Evolutionary conservation across 2,329 filamentous ascomycete species (phyloP), one percentile per base, ranked within the genome.

Genomic region (Hortaea werneckii): DNA sequence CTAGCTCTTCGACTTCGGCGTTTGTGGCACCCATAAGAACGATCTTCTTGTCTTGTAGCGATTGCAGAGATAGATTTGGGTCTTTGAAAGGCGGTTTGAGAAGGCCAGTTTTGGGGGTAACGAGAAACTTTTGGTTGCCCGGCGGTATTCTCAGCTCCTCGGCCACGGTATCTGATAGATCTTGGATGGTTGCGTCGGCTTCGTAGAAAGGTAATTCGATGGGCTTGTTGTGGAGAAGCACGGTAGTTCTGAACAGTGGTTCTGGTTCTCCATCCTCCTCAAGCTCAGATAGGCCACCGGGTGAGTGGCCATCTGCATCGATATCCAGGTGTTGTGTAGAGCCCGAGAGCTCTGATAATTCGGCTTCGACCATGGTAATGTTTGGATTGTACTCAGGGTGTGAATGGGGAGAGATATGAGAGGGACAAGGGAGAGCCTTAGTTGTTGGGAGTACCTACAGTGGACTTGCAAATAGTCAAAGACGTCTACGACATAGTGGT

Each of bases 41-140:
- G 50, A 85, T 74, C 49, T 81, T 81, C 62, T 78, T 81, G 48
- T 69, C 65, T 12, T 66, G 61, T 40, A 83, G 65, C 4, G 72
- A 59, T 6, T 63, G 57, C 47, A 81, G 67, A 3, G 70, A 64
- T 40, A 79, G 65, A 2, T 66, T 55, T 0, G 78, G 71, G 52
- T 82, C 70, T 60, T 77, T 77, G 67, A 83, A 80, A 1, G 82
- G 81, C 0, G 73, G 68, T 53, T 80, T 83, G 27, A 84, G 71
- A 1, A 85, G 68, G 28, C 80, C 80, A 6, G 76, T 68, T 58
- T 83, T 84, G 37, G 81, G 73, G 10, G 79, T 73, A 53, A 86
- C 72, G 50, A 75, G 66, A 60, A 84, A 74, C 61, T 87, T 87
- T 58, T 86, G 82, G 63, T 85, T 80, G 7, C 70, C 61, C 0